Conservation (phyloP, 73 alveolate species). For the Symbiodinium pilosum region DNA sequence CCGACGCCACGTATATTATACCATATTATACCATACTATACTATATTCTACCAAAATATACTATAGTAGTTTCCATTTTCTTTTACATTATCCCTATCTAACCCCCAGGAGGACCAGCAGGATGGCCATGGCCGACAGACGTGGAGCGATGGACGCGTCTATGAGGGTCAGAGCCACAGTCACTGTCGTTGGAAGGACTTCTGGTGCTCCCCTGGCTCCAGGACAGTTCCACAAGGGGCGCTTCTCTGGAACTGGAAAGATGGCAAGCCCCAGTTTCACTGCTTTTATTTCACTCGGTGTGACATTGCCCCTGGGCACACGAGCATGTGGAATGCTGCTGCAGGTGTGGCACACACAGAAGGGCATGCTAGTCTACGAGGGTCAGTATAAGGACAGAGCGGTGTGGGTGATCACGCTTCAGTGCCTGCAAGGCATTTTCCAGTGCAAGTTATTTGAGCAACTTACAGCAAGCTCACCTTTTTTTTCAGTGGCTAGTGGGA, state of each 20-base stretch:
- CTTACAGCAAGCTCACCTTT: too few species aligned
- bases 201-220: not conserved
- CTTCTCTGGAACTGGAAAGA: constrained; percentile 90
- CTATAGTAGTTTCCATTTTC: too few species aligned
- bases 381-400: constrained; percentile 61
- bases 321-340: not conserved
- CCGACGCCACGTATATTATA: not conserved
- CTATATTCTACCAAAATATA: too few species aligned
- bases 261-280: constrained; percentile 11
- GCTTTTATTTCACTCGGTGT: not conserved
- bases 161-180: constrained; percentile 1
- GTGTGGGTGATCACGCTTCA: too few species aligned
- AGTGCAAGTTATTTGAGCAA: too few species aligned
- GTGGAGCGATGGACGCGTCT: constrained; percentile 93
- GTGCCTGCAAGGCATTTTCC: too few species aligned
- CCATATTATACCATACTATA: too few species aligned
- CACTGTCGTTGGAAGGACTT: not conserved
- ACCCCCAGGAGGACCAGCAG: constrained; percentile 72
- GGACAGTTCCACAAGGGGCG: constrained; percentile 94
- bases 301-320: too few species aligned
- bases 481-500: not conserved
- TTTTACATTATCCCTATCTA: too few species aligned
- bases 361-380: constrained; percentile 92
- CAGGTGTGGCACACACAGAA: constrained; percentile 93
- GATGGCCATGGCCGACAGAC: constrained; percentile 89